phyloP scores from a whole-genome alignment of 2,329 filamentous ascomycete species.

The Calonectria fujianensis region DNA sequence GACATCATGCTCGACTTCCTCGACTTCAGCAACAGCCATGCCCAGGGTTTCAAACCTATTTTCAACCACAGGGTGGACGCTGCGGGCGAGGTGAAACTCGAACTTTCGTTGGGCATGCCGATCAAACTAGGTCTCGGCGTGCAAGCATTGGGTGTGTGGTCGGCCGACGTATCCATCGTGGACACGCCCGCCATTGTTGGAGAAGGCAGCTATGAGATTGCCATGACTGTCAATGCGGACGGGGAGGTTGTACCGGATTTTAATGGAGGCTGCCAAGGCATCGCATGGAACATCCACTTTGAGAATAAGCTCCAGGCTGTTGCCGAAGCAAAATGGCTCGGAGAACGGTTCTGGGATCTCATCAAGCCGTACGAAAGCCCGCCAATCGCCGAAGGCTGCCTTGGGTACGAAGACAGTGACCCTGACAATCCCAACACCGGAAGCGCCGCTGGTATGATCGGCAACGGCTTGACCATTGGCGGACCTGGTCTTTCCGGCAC shows the following conservation, averaged over 20 bases:
- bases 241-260: background rate
- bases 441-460: background rate
- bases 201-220: background rate
- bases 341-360: constrained; percentile 8
- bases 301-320: constrained; percentile 30
- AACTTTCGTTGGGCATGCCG: constrained; percentile 18
- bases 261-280: constrained; percentile 31
- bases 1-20: constrained; percentile 29
- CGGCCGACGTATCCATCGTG: constrained; percentile 16
- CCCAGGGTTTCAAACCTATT: constrained; percentile 1
- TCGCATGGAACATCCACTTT: constrained; percentile 31
- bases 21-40: constrained; percentile 2
- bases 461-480: background rate
- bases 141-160: constrained; percentile 4
- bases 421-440: background rate
- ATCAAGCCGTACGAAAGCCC: constrained; percentile 10
- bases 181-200: constrained; percentile 27
- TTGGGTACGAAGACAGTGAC: constrained; percentile 4
- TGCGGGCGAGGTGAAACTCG: constrained; percentile 8
- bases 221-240: background rate
- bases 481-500: background rate
- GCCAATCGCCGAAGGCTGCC: constrained; percentile 22
- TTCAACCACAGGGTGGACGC: background rate
- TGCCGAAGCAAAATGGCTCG: background rate
- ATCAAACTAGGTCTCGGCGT: constrained; percentile 26